Conservation (phyloP, 805 yeast genomes). For the Wickerhamiella qilinensis region DNA sequence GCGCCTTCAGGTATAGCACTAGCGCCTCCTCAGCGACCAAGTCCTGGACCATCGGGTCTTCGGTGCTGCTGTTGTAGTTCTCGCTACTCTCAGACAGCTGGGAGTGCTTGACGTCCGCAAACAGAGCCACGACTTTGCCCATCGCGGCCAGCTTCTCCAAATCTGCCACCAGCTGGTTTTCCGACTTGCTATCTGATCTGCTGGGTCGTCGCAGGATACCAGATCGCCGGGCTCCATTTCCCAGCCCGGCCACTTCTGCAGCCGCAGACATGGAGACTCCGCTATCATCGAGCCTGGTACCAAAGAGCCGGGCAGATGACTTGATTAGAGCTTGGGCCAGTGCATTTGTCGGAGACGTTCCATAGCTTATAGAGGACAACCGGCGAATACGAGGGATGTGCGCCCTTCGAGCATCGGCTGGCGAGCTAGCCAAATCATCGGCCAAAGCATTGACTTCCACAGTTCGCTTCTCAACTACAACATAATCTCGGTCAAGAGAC, state of each 20-base stretch:
- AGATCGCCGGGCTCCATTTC: too few relatives aligned
- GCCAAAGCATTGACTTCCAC: conserved; percentile 94
- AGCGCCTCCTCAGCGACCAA: conserved; percentile 69
- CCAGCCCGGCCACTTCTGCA: not conserved
- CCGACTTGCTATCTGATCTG: not conserved
- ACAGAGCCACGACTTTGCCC: conserved; percentile 74
- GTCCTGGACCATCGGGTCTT: conserved; percentile 22
- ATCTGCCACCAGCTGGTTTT: conserved; percentile 17
- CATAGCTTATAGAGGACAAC: conserved; percentile 21
- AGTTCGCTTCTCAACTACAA: conserved; percentile 83
- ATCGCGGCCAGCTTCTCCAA: conserved; percentile 73
- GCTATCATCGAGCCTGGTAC: conserved; percentile 22
- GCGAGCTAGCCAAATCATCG: conserved; percentile 54
- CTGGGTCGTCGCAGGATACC: not conserved
- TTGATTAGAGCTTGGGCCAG: conserved; percentile 72
- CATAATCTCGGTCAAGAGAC: conserved; percentile 40
- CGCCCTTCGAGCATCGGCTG: conserved; percentile 2
- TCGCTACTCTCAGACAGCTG: conserved; percentile 49
- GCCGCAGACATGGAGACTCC: conserved; percentile 1
- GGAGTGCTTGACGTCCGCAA: conserved; percentile 79
- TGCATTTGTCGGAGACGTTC: conserved; percentile 60
- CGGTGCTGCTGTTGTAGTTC: conserved; percentile 5
- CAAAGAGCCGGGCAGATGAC: conserved; percentile 79
- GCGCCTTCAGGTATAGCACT: conserved; percentile 65
- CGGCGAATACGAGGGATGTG: conserved; percentile 8